Evolutionary conservation across 306 rosid genomes (phyloP).

Genomic region (Luffa acutangula): DNA sequence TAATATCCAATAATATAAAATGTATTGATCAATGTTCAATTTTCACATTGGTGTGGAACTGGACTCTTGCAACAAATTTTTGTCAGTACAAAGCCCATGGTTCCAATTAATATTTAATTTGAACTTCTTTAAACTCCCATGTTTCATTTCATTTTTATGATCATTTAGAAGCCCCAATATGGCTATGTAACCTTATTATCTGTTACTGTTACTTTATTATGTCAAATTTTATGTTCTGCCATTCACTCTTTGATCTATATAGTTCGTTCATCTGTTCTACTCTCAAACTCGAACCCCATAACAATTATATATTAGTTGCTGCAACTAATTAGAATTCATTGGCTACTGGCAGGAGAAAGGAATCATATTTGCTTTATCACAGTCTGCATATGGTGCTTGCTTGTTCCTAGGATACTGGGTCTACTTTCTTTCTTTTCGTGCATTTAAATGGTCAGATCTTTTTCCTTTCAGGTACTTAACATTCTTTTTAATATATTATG

Average conservation of each 20-base stretch:
- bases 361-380: constrained; percentile 71
- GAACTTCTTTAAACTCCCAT: background rate
- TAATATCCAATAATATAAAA: background rate
- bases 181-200: background rate
- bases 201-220: background rate
- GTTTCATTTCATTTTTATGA: background rate
- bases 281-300: background rate
- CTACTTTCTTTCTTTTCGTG: constrained; percentile 44
- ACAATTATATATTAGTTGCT: constrained; percentile 10
- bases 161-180: background rate
- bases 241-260: background rate
- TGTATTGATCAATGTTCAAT: background rate
- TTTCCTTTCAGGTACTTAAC: constrained; percentile 74
- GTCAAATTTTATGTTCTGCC: background rate
- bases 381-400: constrained; percentile 82
- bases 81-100: background rate
- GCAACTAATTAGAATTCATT: constrained; percentile 21
- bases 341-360: constrained; percentile 65
- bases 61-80: background rate
- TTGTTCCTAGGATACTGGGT: constrained; percentile 87
- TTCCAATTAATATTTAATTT: background rate
- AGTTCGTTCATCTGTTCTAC: background rate
- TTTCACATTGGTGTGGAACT: background rate
- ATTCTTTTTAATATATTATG: constrained; percentile 7
- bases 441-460: constrained; percentile 33